These are phyloP conservation scores for Aspergillus sp. DNA, from an alignment of 2,329 filamentous ascomycete genomes.

Conservation along the genomic window DNA sequence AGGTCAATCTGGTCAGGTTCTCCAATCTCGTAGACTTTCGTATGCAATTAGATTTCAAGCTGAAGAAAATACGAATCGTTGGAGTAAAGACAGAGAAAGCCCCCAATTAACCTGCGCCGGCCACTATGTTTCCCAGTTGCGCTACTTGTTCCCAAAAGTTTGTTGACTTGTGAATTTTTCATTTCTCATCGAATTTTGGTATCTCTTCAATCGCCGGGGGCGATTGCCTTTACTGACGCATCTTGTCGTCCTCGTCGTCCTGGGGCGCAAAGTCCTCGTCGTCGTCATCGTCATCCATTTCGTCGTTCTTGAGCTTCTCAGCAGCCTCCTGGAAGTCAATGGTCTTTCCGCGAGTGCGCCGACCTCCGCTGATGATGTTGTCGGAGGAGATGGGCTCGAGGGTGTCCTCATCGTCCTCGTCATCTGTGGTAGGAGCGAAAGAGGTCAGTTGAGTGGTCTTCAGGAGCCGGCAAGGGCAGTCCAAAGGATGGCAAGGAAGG, in stretches of 20 bases:
- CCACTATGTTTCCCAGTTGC: constrained; percentile 16
- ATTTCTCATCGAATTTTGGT: constrained; percentile 17
- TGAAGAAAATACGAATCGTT: neutral
- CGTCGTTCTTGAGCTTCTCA: constrained; percentile 71
- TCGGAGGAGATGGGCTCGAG: constrained; percentile 86
- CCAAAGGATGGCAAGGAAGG: neutral
- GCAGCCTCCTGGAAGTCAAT: constrained; percentile 95
- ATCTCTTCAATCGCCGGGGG: neutral
- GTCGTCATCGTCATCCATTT: constrained; percentile 57
- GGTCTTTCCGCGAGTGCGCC: constrained; percentile 84
- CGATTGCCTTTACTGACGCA: constrained; percentile 37
- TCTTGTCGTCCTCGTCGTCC: constrained; percentile 40
- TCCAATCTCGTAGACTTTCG: neutral
- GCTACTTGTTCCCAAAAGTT: constrained; percentile 9
- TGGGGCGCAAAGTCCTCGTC: constrained; percentile 41
- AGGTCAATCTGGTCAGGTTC: neutral
- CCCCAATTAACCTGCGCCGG: constrained; percentile 22
- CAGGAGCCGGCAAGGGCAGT: neutral
- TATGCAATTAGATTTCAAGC: neutral
- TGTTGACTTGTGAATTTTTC: constrained; percentile 15
- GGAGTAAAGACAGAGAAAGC: constrained; percentile 4
- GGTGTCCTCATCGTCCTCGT: constrained; percentile 72
- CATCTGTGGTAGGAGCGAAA: constrained; percentile 40
- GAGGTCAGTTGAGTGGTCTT: neutral
- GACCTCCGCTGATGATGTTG: constrained; percentile 78